Evolutionary conservation across 2,329 filamentous ascomycete species (phyloP).

Genomic region (Keithomyces neogunnii): DNA sequence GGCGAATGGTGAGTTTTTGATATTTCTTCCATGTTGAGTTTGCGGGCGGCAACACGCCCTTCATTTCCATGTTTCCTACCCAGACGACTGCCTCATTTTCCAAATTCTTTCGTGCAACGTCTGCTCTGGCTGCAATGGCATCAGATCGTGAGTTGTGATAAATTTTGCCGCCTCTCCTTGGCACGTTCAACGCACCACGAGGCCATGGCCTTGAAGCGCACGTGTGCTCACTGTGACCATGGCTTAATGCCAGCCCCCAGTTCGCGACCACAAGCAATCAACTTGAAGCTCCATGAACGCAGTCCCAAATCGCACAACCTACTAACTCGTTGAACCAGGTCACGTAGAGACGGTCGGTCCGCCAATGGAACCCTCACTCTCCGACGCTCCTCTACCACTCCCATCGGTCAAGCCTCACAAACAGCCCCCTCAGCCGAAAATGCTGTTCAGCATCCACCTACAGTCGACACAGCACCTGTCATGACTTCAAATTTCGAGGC

Average conservation of each 20-base stretch:
- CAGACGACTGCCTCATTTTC: neutral
- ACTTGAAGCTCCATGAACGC: neutral
- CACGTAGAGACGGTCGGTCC: slow-evolving; percentile 48
- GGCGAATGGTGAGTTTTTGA: slow-evolving; percentile 61
- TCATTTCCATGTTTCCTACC: neutral
- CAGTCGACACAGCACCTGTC: slow-evolving; percentile 26
- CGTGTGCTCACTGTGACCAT: neutral
- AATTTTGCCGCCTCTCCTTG: neutral
- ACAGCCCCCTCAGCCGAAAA: slow-evolving; percentile 26
- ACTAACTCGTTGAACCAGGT: slow-evolving; percentile 29
- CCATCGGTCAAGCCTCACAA: slow-evolving; percentile 34
- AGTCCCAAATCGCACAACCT: neutral
- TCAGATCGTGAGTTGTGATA: neutral
- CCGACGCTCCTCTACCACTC: slow-evolving; percentile 54
- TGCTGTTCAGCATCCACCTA: slow-evolving; percentile 29
- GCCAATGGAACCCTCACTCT: slow-evolving; percentile 57
- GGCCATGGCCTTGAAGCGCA: neutral
- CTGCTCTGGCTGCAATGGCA: neutral
- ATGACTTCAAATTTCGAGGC: slow-evolving; percentile 21
- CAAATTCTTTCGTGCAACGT: neutral
- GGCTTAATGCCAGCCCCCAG: neutral
- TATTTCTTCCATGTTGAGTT: neutral
- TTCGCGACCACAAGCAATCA: neutral
- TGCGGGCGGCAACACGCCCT: neutral
- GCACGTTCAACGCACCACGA: neutral